These are phyloP conservation scores for Aureobasidium subglaciale DNA, from an alignment of 2,329 filamentous ascomycete species.

Conservation along the genomic window DNA sequence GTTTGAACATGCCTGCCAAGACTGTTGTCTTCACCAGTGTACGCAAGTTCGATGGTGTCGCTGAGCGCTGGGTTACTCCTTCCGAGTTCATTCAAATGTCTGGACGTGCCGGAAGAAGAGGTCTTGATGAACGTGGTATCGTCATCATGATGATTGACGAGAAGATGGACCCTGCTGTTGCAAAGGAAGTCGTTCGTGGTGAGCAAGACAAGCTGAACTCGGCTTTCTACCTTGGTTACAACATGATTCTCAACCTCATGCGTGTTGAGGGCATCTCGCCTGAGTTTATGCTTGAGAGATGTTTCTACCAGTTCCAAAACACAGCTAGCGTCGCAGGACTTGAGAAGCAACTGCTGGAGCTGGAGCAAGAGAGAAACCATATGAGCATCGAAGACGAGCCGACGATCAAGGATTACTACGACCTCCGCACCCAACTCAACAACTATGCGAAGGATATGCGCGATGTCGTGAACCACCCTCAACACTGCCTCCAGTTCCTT, in stretches of 20 bases:
- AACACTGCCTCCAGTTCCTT: conserved; percentile 76
- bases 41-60: conserved; percentile 84
- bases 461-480: conserved; percentile 83
- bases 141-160: conserved; percentile 99
- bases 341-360: conserved; percentile 72
- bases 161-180: conserved; percentile 89
- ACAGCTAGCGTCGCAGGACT: conserved; percentile 75
- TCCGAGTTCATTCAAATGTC: conserved; percentile 99
- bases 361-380: conserved; percentile 67
- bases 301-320: conserved; percentile 98
- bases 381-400: conserved; percentile 78
- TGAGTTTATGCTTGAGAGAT: conserved; percentile 97
- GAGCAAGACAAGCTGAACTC: conserved; percentile 97
- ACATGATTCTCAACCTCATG: conserved; percentile 96
- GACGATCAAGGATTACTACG: conserved; percentile 90
- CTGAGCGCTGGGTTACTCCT: conserved; percentile 75
- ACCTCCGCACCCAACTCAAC: conserved; percentile 75
- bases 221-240: conserved; percentile 95
- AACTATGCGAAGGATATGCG: conserved; percentile 84
- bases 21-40: conserved; percentile 98
- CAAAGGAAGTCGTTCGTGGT: conserved; percentile 90
- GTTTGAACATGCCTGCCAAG: conserved; percentile 97
- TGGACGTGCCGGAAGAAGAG: conserved; percentile 89
- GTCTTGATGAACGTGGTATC: conserved; percentile 93
- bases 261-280: conserved; percentile 98